A percentile compares a stretch with the other conserved stretches of the same genome.
phyloP scores from a whole-genome alignment of 1,139 yeast species.

The Yamadazyma atlantica region DNA sequence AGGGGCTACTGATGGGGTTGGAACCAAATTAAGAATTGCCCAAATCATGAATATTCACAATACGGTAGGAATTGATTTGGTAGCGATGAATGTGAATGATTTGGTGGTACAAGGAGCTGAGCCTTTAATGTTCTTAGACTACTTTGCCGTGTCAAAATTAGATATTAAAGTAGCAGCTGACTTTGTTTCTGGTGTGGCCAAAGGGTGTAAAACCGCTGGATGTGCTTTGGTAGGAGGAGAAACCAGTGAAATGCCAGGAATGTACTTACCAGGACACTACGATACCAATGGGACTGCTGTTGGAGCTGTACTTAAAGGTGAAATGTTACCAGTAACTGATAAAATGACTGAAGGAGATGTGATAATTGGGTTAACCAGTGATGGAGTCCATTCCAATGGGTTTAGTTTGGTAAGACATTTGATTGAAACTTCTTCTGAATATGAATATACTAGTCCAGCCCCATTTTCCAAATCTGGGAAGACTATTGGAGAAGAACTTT shows the following conservation, averaged over 20 bases:
- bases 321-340: conserved; percentile 68
- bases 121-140: conserved; percentile 92
- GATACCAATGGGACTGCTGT: conserved; percentile 98
- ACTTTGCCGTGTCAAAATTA: conserved; percentile 92
- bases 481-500: conserved; percentile 81
- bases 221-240: conserved; percentile 99
- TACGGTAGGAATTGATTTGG: conserved; percentile 97
- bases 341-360: conserved; percentile 79
- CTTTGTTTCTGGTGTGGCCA: conserved; percentile 93
- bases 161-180: conserved; percentile 82
- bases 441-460: conserved; percentile 68
- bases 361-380: conserved; percentile 81
- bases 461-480: conserved; percentile 76
- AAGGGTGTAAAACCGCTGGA: conserved; percentile 92
- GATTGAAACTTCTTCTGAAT: conserved; percentile 69
- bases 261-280: conserved; percentile 92
- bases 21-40: conserved; percentile 94
- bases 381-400: conserved; percentile 96
- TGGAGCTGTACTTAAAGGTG: conserved; percentile 89
- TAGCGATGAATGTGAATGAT: conserved; percentile 98
- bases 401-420: conserved; percentile 95
- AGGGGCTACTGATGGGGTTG: conserved; percentile 99
- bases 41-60: conserved; percentile 86
- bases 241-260: conserved; percentile 99
- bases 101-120: conserved; percentile 98